A percentile compares a stretch with the other conserved stretches of the same genome.
Conservation (phyloP, 225 moss, liverwort and hornwort species). For the Anthoceros angustus region DNA sequence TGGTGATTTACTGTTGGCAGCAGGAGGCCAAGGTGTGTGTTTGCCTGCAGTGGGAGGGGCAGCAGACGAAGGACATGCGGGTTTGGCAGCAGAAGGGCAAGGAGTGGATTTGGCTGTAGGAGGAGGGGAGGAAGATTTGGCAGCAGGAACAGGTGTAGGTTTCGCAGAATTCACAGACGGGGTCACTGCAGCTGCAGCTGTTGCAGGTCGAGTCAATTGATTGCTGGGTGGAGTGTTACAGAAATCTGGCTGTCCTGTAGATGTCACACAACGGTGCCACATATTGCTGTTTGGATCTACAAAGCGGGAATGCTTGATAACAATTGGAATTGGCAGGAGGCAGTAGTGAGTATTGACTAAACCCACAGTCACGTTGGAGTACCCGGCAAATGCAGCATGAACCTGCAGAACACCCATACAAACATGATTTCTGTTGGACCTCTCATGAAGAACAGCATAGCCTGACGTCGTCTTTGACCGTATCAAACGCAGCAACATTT, state of each 20-base stretch:
- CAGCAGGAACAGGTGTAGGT: not conserved
- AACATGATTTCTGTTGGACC: not conserved
- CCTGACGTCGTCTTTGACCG: not conserved
- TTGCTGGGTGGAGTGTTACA: not conserved
- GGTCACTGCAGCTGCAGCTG: not conserved
- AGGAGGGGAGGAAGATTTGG: not conserved
- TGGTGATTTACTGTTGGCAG: not conserved
- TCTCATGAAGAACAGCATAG: not conserved
- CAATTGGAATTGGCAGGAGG: constrained; percentile 64
- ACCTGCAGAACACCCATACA: constrained; percentile 23
- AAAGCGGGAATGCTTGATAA: constrained; percentile 43
- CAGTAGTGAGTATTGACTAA: constrained; percentile 90
- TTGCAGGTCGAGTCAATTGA: not conserved
- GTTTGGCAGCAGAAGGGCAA: not conserved
- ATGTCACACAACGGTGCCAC: constrained; percentile 74
- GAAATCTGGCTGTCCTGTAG: constrained; percentile 70
- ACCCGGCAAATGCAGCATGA: constrained; percentile 81
- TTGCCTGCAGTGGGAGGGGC: not conserved
- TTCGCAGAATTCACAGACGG: not conserved
- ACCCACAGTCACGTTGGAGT: constrained; percentile 75
- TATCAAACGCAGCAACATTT: not conserved
- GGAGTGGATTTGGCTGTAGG: not conserved
- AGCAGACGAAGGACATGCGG: not conserved
- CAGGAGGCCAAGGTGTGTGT: not conserved
- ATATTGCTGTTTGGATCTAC: constrained; percentile 87